Percentiles rank a stretch among this genome's conserved stretches.
phyloP scores from a whole-genome alignment of 352 stramenopile species.

The Pythium scleroteichum region DNA sequence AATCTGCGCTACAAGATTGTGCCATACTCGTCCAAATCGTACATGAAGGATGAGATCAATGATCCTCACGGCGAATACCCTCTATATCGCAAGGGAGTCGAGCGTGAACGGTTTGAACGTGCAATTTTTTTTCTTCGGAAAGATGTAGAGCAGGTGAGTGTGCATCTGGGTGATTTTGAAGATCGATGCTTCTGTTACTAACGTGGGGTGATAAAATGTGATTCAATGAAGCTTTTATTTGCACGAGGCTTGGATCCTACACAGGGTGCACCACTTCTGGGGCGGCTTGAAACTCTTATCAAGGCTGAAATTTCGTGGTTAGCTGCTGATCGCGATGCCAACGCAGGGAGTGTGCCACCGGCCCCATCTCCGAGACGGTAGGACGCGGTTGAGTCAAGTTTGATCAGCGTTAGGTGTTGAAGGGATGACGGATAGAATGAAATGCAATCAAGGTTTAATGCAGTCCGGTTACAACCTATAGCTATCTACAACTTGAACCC shows the following conservation, averaged over 20 bases:
- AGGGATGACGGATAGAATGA: neutral
- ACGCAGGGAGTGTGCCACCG: conserved; percentile 25
- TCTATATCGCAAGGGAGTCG: conserved; percentile 76
- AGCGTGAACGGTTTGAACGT: conserved; percentile 77
- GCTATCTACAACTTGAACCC: conserved; percentile 45
- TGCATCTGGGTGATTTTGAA: neutral
- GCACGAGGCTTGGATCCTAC: conserved; percentile 73
- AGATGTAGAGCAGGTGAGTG: conserved; percentile 77
- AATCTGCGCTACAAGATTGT: conserved; percentile 83
- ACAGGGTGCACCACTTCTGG: conserved; percentile 60
- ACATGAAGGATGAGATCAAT: conserved; percentile 87
- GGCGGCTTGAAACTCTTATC: conserved; percentile 63
- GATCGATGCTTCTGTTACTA: neutral
- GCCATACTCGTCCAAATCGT: conserved; percentile 79
- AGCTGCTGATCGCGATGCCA: conserved; percentile 48
- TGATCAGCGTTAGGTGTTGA: no score
- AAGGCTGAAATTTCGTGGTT: conserved; percentile 76
- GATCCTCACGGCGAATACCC: conserved; percentile 78
- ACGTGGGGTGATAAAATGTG: conserved; percentile 8
- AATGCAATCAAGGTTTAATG: no score
- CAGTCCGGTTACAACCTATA: neutral
- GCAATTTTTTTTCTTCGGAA: conserved; percentile 78
- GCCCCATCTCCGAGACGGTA: conserved; percentile 7
- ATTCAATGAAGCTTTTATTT: conserved; percentile 56
- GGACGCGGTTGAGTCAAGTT: neutral